These are phyloP conservation scores for Artemisia tridentata DNA, from an alignment of 129 eudicot species.

Conservation along the genomic window DNA sequence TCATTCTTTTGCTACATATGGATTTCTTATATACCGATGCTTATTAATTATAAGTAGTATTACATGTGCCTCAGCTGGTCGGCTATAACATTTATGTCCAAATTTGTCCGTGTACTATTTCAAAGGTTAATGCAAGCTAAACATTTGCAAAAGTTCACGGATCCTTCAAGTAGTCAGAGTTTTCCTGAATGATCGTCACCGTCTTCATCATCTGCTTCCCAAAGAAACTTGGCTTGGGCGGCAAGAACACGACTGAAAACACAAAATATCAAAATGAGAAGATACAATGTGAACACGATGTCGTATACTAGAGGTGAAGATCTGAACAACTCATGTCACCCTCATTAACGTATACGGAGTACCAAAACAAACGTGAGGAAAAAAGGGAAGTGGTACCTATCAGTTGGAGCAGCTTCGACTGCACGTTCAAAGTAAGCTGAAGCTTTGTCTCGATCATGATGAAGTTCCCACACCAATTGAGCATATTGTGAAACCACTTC, in stretches of 20 bases:
- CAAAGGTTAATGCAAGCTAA: not conserved
- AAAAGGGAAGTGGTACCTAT: constrained; percentile 34
- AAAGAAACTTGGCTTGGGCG: constrained; percentile 71
- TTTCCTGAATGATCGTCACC: not conserved
- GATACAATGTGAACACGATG: not conserved
- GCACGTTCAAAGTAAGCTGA: constrained; percentile 51
- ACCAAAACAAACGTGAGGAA: not conserved
- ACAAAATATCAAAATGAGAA: not conserved
- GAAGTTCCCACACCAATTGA: constrained; percentile 62
- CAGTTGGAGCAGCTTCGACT: constrained; percentile 44
- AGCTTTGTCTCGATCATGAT: constrained; percentile 54
- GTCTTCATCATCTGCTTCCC: constrained; percentile 56
- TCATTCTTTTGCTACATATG: not conserved
- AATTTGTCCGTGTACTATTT: not conserved
- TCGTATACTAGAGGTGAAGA: not conserved
- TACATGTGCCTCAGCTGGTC: too few relatives aligned
- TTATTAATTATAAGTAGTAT: too few relatives aligned
- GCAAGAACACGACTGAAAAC: constrained; percentile 57
- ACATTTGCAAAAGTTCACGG: constrained; percentile 5
- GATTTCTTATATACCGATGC: too few relatives aligned
- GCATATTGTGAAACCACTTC: constrained; percentile 54
- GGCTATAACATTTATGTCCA: too few relatives aligned
- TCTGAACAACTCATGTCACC: not conserved
- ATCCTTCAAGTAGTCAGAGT: not conserved
- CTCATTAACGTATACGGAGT: not conserved